phyloP scores from a whole-genome alignment of 2,329 filamentous ascomycete species.

The Bretziella fagacearum region DNA sequence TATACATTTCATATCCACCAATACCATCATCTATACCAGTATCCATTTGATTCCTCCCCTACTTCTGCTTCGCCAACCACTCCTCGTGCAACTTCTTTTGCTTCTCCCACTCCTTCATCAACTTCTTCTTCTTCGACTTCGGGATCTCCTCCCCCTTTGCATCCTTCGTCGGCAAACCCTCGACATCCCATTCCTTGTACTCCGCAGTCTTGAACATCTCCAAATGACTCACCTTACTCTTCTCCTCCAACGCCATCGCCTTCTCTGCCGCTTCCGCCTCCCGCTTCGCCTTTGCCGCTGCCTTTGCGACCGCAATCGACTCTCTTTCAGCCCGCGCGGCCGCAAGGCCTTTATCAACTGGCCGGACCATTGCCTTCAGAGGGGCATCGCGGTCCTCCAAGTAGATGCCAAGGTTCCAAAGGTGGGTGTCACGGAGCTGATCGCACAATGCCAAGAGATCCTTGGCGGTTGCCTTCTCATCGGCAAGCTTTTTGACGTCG shows the following conservation, averaged over 20 bases:
- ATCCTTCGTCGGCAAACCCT: conserved; percentile 64
- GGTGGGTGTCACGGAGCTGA: conserved; percentile 59
- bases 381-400: conserved; percentile 62
- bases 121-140: conserved; percentile 64
- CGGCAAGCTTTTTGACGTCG: conserved; percentile 35
- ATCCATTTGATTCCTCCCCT: no score
- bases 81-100: conserved; percentile 75
- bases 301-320: conserved; percentile 36
- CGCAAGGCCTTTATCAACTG: conserved; percentile 39
- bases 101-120: conserved; percentile 76
- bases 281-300: conserved; percentile 34
- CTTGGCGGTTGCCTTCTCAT: conserved; percentile 34
- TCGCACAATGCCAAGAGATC: conserved; percentile 64
- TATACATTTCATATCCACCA: no score
- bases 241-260: conserved; percentile 25
- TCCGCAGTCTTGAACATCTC: conserved; percentile 42
- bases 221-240: conserved; percentile 36
- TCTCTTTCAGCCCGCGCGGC: conserved; percentile 42
- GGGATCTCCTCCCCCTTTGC: conserved; percentile 63
- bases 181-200: conserved; percentile 65
- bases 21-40: no score
- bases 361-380: conserved; percentile 56
- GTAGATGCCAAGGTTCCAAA: conserved; percentile 72
- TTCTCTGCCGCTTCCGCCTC: conserved; percentile 37
- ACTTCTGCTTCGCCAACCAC: conserved; percentile 20